A percentile compares a stretch with the other conserved stretches of the same genome.
Conservation (phyloP, 192 early-diverging fungal genomes). For the Mortierella antarctica region DNA sequence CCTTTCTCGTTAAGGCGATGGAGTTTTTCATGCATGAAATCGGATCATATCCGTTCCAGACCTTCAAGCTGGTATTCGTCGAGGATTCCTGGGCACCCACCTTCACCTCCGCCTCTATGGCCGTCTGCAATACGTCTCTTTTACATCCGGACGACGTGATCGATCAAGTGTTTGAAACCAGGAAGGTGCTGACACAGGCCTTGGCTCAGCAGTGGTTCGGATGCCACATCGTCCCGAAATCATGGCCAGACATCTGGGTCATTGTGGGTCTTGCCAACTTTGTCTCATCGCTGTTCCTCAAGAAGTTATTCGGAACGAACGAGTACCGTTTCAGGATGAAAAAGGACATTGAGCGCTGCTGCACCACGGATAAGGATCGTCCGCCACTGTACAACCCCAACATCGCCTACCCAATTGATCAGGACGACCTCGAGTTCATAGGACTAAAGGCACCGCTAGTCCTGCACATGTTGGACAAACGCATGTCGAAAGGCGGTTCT, state of each 20-base stretch:
- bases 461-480: slow-evolving; percentile 91
- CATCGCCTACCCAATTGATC: slow-evolving; percentile 61
- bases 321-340: slow-evolving; percentile 87
- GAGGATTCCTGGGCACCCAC: slow-evolving; percentile 77
- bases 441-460: slow-evolving; percentile 88
- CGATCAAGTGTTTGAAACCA: slow-evolving; percentile 90
- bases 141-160: slow-evolving; percentile 81
- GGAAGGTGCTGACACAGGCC: slow-evolving; percentile 73
- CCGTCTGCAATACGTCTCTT: slow-evolving; percentile 74
- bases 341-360: slow-evolving; percentile 88
- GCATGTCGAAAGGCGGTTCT: slow-evolving; percentile 81
- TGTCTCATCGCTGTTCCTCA: slow-evolving; percentile 78
- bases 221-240: slow-evolving; percentile 76
- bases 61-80: slow-evolving; percentile 91
- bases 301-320: slow-evolving; percentile 86
- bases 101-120: slow-evolving; percentile 82
- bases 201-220: slow-evolving; percentile 97
- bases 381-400: slow-evolving; percentile 82
- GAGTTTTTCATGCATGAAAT: slow-evolving; percentile 90
- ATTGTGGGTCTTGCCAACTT: slow-evolving; percentile 84
- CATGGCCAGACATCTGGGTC: slow-evolving; percentile 91
- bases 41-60: slow-evolving; percentile 87
- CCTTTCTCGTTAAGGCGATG: slow-evolving; percentile 67
- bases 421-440: slow-evolving; percentile 79
- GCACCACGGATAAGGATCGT: slow-evolving; percentile 87